A percentile compares a stretch with the other conserved stretches of the same genome.
Evolutionary conservation across 345 rosid species (phyloP).

Genomic region (Hibiscus mutabilis): DNA sequence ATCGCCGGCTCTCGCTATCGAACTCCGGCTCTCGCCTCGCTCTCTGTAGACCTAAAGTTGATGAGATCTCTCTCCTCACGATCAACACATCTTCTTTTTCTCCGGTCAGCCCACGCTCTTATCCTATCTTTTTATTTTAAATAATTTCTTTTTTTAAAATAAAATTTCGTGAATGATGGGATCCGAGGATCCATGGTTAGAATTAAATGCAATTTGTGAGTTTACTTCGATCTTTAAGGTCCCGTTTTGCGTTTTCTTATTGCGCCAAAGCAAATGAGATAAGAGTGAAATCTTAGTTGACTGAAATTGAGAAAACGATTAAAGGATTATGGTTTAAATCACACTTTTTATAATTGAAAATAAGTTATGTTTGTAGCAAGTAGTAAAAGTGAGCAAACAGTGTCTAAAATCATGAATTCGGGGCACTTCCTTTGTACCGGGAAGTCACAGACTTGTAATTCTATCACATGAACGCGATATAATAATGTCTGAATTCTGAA

Average conservation of each 20-base stretch:
- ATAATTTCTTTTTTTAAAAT: not conserved
- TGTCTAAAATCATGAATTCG: not conserved
- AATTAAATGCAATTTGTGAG: not conserved
- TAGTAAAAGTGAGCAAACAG: not conserved
- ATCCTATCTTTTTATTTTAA: not conserved
- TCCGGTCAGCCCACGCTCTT: slow-evolving; percentile 32
- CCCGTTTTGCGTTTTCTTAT: not conserved
- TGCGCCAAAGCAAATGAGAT: not conserved
- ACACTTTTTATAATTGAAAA: not conserved
- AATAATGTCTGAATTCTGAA: slow-evolving; percentile 6
- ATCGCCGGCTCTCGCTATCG: slow-evolving; percentile 53
- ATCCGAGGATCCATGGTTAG: not conserved
- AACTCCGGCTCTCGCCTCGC: slow-evolving; percentile 55
- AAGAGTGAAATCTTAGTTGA: not conserved
- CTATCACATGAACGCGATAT: not conserved
- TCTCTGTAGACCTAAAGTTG: slow-evolving; percentile 85
- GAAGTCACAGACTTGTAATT: not conserved
- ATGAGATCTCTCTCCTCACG: slow-evolving; percentile 97
- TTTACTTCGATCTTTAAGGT: not conserved
- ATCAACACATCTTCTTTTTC: slow-evolving; percentile 61
- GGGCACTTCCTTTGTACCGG: not conserved
- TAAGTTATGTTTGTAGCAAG: not conserved
- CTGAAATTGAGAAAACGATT: not conserved
- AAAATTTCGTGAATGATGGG: not conserved
- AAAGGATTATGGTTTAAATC: not conserved